Evolutionary conservation across 495 filamentous ascomycete species (phyloP), one percentile per base, ranked within the genome.

Genomic region (Massariosphaeria phaeospora): DNA sequence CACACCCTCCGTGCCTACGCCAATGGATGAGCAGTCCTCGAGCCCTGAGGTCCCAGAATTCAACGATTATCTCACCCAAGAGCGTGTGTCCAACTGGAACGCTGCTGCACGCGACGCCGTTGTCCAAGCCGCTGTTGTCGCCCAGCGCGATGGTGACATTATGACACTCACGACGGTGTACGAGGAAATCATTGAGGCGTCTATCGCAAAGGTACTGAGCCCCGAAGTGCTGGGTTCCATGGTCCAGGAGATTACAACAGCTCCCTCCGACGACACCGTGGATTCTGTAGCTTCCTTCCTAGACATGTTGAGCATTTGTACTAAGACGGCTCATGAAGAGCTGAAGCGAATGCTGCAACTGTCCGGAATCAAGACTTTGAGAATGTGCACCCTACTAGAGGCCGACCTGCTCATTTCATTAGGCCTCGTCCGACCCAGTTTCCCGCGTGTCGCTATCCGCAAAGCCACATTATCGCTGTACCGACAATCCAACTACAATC

Each of bases 401-500:
- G 79, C 79, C 1, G 72, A 78, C 10, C 71, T 95, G 10, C 73
- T 99, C 13, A 78, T 86, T 61, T 74, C 80, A 3, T 73, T 96
- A 15, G 81, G 83, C 9, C 72, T 99, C 43, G 86, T 96, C 41
- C 83, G 88, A n/a, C 80, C 83, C 3, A 87, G 84, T 0, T 99
- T 96, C 65, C 73, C 77, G n/a, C 80, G 84, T 42, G 81, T 91
- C 64, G 85, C 83, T 2, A 86, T 95, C 56, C 83, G 91, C 46
- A 88, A 94, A 58, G 84, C 89, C 47, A 99, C 94, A 7, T 89
- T 93, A 62, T 71, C 91, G 15, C 80, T 97, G 2, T 99, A 99
- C 64, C 85, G 89, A 39, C 94, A 97, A 66, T 87, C 89, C 0
- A 96, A 94, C 66, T 96, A 95, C 73, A 99, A 99, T 63, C 74